phyloP scores from a whole-genome alignment of 306 rosid species.

The Dryas octopetala region DNA sequence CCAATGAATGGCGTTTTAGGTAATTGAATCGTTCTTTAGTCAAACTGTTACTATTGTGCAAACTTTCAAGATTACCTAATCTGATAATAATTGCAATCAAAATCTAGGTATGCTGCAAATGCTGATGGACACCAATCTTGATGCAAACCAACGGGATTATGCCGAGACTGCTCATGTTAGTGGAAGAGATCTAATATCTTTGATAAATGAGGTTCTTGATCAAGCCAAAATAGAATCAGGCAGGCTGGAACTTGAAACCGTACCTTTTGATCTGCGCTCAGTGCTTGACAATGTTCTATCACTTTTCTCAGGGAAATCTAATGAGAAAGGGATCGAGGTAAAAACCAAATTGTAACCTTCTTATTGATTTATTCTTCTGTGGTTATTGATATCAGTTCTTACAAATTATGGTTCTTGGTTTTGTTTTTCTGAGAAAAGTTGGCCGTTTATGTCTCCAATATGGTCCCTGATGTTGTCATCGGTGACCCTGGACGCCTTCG shows the following conservation, averaged over 20 bases:
- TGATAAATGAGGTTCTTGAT: conserved; percentile 94
- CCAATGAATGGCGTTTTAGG: conserved; percentile 99
- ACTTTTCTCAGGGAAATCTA: conserved; percentile 65
- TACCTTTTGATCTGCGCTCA: conserved; percentile 69
- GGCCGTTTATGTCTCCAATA: conserved; percentile 82
- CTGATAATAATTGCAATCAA: conserved; percentile 22
- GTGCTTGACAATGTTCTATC: conserved; percentile 81
- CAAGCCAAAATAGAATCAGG: conserved; percentile 95
- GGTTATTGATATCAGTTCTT: conserved; percentile 22
- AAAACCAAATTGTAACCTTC: conserved; percentile 17
- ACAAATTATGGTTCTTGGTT: conserved; percentile 21
- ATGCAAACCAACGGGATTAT: conserved; percentile 73
- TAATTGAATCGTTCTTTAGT: conserved; percentile 29
- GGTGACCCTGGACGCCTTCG: conserved; percentile 91
- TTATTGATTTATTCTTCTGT: conserved; percentile 14
- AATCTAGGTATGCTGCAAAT: conserved; percentile 91
- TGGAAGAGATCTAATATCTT: conserved; percentile 81
- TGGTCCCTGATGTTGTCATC: conserved; percentile 71
- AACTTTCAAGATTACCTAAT: conserved; percentile 20
- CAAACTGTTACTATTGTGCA: conserved; percentile 17
- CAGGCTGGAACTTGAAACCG: conserved; percentile 91
- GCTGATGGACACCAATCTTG: conserved; percentile 93
- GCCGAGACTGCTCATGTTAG: conserved; percentile 82
- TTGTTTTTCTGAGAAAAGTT: conserved; percentile 58
- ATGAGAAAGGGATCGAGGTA: conserved; percentile 82